Conservation (phyloP, 176 grass and related monocot genomes). For the Raddia guianensis region DNA sequence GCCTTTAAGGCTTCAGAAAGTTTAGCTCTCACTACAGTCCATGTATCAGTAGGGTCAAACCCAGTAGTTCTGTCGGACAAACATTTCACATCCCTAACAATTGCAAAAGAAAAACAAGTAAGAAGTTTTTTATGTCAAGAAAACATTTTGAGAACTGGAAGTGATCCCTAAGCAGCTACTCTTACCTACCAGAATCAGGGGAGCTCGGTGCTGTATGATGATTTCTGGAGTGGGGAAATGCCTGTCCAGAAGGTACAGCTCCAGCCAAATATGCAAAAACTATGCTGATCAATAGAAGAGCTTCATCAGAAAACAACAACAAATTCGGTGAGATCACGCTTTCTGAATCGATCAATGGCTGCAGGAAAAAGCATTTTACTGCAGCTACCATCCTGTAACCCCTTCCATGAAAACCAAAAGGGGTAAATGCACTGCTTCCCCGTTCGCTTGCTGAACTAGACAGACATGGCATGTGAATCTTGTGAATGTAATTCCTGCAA, state of each 20-base stretch:
- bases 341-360: slow-evolving; percentile 53
- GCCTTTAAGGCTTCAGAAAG: no score
- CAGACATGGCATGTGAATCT: slow-evolving; percentile 36
- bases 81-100: slow-evolving; percentile 37
- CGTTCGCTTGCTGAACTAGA: slow-evolving; percentile 9
- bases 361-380: slow-evolving; percentile 47
- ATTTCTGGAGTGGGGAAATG: slow-evolving; percentile 32
- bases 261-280: slow-evolving; percentile 83
- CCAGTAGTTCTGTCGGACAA: slow-evolving; percentile 38
- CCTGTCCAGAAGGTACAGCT: slow-evolving; percentile 55
- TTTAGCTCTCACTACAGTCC: no score
- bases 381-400: slow-evolving; percentile 33
- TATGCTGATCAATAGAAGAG: slow-evolving; percentile 80
- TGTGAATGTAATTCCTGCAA: slow-evolving; percentile 41
- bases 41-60: no score
- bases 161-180: no score
- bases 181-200: slow-evolving; percentile 75
- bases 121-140: no score
- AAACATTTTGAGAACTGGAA: no score
- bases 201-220: slow-evolving; percentile 38
- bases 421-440: slow-evolving; percentile 25
- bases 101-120: no score
- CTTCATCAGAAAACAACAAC: slow-evolving; percentile 63
- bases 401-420: slow-evolving; percentile 27
- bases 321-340: slow-evolving; percentile 44